Base-by-base conservation (phyloP, 306 rosid genomes). In the Oemleria cerasiformis region DNA sequence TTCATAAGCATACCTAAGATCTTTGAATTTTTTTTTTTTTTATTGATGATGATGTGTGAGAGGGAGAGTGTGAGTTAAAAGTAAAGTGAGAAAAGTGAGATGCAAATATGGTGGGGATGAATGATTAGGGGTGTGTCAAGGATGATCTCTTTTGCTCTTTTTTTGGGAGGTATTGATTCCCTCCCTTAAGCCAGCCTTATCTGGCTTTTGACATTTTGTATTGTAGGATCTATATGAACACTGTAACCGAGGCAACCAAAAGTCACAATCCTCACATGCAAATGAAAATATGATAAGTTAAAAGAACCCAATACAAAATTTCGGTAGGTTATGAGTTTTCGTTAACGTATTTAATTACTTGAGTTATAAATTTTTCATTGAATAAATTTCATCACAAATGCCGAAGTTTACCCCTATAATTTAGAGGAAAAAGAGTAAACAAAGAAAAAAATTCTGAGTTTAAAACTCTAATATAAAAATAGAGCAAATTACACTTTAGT, bases 81-180 rank as follows among this genome's bases (percentile, higher is more conserved):
- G 47, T 72, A 39, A 47, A 61, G 68, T 45, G 40, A 48, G 2
- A 68, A 83, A 75, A 75, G 84, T 9, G 36, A 70, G 71, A 56
- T 68, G 68, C 73, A 70, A 73, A 55, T 68, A 65, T 40, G 78
- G 84, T 80, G 87, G 79, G 92, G 88, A 62, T 64, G 78, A 84
- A 68, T 87, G 87, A 87, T 85, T 81, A 84, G 77, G 79, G 81
- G 67, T 36, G 67, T 76, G 85, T 71, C 67, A 43, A 77, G 78
- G 68, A 72, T 41, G 42, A 80, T 73, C 51, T 58, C 70, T 75
- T 83, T 73, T 30, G 17, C 2, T 25, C 23, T 45, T 38, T 69
- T 51, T 19, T 11, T 38, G 50, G 73, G 63, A 12, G 61, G 47
- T 8, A 20, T 69, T 69, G 64, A 54, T 69, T 69, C 73, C 53